phyloP scores from a whole-genome alignment of 2,329 filamentous ascomycete species.

The Zasmidium cellare region DNA sequence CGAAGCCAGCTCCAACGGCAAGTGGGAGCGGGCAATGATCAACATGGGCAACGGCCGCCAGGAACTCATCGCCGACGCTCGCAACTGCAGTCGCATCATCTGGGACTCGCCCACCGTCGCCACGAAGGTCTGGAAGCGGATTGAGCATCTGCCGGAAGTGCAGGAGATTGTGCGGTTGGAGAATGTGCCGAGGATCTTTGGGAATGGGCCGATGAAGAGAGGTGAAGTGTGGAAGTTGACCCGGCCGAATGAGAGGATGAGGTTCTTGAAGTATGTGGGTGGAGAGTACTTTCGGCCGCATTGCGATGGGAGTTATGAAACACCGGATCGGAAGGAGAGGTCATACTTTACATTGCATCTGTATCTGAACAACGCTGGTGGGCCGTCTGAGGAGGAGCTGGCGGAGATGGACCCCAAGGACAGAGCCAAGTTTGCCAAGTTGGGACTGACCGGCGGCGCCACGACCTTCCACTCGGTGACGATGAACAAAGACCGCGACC shows the following conservation, averaged over 20 bases:
- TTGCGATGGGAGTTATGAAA: conserved; percentile 65
- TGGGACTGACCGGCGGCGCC: conserved; percentile 52
- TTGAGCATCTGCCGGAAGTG: conserved; percentile 52
- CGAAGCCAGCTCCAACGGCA: conserved; percentile 44
- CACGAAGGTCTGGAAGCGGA: conserved; percentile 62
- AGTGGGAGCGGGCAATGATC: conserved; percentile 70
- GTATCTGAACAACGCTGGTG: conserved; percentile 39
- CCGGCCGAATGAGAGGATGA: conserved; percentile 69
- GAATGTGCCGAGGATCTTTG: conserved; percentile 45
- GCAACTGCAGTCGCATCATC: conserved; percentile 75
- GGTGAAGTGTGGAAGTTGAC: conserved; percentile 45
- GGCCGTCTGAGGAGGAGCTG: conserved; percentile 15
- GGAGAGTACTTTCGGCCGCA: conserved; percentile 77
- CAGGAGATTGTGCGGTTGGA: conserved; percentile 41
- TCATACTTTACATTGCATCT: conserved; percentile 58
- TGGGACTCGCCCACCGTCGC: conserved; percentile 67
- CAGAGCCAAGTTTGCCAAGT: conserved; percentile 12
- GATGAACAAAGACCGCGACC: conserved; percentile 29
- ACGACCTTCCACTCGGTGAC: conserved; percentile 50
- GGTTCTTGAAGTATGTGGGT: conserved; percentile 70
- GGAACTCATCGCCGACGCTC: conserved; percentile 55
- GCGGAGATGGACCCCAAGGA: conserved; percentile 29
- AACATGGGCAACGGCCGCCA: conserved; percentile 65
- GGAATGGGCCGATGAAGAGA: conserved; percentile 44
- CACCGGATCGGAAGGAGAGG: conserved; percentile 52